Percentiles rank a stretch among this genome's conserved stretches.
phyloP scores from a whole-genome alignment of 139 green algal genomes.

The Tetraselmis chui region DNA sequence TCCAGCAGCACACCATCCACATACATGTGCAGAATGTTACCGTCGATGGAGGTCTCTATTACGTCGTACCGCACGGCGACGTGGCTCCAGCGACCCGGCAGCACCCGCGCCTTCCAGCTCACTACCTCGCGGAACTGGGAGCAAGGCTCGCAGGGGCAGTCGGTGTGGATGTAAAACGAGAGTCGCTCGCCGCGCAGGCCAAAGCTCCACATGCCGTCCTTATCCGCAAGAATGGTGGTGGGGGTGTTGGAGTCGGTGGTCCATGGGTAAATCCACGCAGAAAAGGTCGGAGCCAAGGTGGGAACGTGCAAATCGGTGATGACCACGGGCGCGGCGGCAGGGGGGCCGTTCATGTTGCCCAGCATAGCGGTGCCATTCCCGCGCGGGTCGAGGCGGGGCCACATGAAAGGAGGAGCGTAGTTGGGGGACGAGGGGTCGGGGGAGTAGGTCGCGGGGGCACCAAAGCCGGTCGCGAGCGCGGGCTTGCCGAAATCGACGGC shows the following conservation, averaged over 20 bases:
- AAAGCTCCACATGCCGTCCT: not conserved
- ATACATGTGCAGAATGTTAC: constrained; percentile 13
- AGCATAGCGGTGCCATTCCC: not conserved
- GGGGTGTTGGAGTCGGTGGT: not conserved
- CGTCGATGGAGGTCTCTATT: not conserved
- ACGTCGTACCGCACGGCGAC: constrained; percentile 10
- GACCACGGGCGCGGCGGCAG: not conserved
- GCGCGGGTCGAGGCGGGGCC: not conserved
- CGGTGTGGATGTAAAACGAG: constrained; percentile 3
- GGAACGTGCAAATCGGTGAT: not conserved
- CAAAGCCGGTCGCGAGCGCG: not conserved
- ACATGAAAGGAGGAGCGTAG: not conserved
- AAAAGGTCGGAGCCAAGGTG: not conserved
- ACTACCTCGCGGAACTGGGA: constrained; percentile 8
- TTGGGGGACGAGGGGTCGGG: not conserved
- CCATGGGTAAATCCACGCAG: not conserved
- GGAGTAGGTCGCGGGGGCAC: not conserved
- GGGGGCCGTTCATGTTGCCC: not conserved
- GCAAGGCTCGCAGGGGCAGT: constrained; percentile 14
- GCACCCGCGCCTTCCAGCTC: constrained; percentile 11
- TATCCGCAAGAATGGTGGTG: not conserved
- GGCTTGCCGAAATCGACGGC: constrained; percentile 9
- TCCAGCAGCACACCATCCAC: constrained; percentile 20
- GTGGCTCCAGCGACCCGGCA: constrained; percentile 12
- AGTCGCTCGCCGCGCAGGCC: not conserved